Evolutionary conservation across 1,284 basidiomycete species (phyloP), one percentile per base, ranked within the genome.

Genomic region (Serendipita sp.): DNA sequence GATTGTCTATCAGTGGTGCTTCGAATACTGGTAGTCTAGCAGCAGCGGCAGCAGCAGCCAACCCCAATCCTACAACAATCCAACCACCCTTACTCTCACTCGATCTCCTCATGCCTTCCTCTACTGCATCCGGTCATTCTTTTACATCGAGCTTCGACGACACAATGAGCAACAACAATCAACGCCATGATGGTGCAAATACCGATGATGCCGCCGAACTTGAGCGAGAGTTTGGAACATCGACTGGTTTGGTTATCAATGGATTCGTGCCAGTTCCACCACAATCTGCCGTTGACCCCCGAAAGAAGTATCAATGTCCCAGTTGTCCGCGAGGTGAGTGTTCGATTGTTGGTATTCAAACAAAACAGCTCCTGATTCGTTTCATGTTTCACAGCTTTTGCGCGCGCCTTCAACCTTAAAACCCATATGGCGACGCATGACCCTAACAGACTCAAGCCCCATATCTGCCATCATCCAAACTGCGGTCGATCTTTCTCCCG

Each of bases 391-490:
- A 65, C 61, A 85, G 91, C 88, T 0, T 93, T 93, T 69, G 91
- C 90, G 22, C 79, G 91, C n/a, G 89, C 89, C 0, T 93, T 88
- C 73, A 93, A 93, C 68, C 74, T 93, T 64, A 93, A 93, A 76
- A 93, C 91, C 0, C 91, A 93, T 72, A 83, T 91, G 78, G 85
- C 86, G 3, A 93, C 91, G 1, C 91, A 93, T 72, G 89, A 93
- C 70, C 90, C 91, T 17, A 86, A 89, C 72, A 80, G 91, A 62
- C 76, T 85, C 58, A 93, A 93, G 75, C 89, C 90, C 1, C 88
- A 88, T 69, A 79, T 85, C 38, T 93, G 91, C 71, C 85, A 85
- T 47, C 87, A 92, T 72, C 78, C 81, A 58, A 81, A 82, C 10
- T 93, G 91, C 68, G 87, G 85, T 10, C 84, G 91, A 62, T 87